Percentiles rank a stretch among this genome's conserved stretches.
phyloP scores from a whole-genome alignment of 352 stramenopile genomes.

The Hyaloperonospora brassicae region DNA sequence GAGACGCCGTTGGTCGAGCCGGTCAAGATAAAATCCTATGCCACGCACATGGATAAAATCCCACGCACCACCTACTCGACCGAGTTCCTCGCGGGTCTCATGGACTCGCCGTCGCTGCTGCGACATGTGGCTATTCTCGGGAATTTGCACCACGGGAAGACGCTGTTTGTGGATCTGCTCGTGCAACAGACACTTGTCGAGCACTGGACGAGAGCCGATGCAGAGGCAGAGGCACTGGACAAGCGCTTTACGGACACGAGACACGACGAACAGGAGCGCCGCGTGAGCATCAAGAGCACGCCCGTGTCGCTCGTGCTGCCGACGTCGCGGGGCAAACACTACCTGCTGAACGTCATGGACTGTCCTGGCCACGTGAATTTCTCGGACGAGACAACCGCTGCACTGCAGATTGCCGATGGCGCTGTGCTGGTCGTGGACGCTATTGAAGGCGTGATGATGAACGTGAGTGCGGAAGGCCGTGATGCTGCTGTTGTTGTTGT shows the following conservation, averaged over 20 bases:
- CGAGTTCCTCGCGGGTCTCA: constrained; percentile 85
- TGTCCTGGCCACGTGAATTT: constrained; percentile 97
- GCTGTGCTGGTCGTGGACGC: constrained; percentile 95
- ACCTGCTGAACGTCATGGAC: constrained; percentile 94
- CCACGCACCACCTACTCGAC: constrained; percentile 84
- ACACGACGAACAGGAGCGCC: constrained; percentile 94
- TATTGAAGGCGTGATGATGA: constrained; percentile 97
- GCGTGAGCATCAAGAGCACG: constrained; percentile 95
- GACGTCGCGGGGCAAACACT: constrained; percentile 92
- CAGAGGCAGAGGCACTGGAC: constrained; percentile 25
- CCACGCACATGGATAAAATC: constrained; percentile 72
- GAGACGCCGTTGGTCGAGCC: constrained; percentile 97
- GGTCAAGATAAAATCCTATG: constrained; percentile 91
- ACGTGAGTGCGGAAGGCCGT: constrained; percentile 29
- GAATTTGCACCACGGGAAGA: constrained; percentile 95
- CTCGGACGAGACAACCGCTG: constrained; percentile 91
- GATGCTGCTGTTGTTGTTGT: constrained; percentile 7
- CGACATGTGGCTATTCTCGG: constrained; percentile 95
- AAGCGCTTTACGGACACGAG: constrained; percentile 93
- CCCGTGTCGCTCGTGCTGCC: constrained; percentile 93
- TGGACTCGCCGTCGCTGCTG: constrained; percentile 85
- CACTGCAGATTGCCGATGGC: constrained; percentile 90
- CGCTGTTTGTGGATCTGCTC: constrained; percentile 87
- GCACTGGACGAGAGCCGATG: constrained; percentile 59
- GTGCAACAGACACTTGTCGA: constrained; percentile 85